Evolutionary conservation across 2,329 filamentous ascomycete genomes (phyloP).

Genomic region (Hymenoscyphus repandus): DNA sequence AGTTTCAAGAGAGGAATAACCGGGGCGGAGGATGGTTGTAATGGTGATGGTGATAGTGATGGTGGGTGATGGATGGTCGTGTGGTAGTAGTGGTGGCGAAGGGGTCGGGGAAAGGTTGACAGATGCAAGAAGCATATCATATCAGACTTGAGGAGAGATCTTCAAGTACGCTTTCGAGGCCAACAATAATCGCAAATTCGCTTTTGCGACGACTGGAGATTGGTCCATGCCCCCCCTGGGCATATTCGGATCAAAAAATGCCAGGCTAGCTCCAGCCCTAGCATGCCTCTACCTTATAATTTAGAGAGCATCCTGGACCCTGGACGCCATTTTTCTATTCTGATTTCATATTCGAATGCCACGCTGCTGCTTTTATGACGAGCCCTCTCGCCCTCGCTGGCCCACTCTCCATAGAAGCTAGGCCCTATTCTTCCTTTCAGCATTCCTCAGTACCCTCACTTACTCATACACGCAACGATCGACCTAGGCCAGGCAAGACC

Average conservation of each 20-base stretch:
- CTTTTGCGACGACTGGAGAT: slow-evolving; percentile 29
- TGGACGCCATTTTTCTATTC: slow-evolving; percentile 26
- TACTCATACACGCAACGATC: too few species aligned
- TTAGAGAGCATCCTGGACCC: slow-evolving; percentile 19
- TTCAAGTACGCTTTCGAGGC: slow-evolving; percentile 19
- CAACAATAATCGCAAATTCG: slow-evolving; percentile 21
- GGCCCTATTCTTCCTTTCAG: too few species aligned
- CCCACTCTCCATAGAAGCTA: background rate
- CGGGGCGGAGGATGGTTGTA: slow-evolving; percentile 7
- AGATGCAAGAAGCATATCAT: slow-evolving; percentile 4
- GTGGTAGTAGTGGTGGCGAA: background rate
- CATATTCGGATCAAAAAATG: slow-evolving; percentile 29
- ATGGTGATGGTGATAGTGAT: slow-evolving; percentile 12
- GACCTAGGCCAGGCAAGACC: too few species aligned
- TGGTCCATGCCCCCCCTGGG: slow-evolving; percentile 19
- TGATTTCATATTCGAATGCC: slow-evolving; percentile 20
- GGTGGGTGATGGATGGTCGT: background rate
- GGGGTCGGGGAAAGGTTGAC: background rate
- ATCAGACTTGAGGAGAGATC: slow-evolving; percentile 14
- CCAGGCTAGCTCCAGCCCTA: slow-evolving; percentile 24
- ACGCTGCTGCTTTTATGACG: slow-evolving; percentile 11
- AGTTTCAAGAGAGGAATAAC: slow-evolving; percentile 2
- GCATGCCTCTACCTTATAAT: slow-evolving; percentile 15
- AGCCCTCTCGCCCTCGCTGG: background rate
- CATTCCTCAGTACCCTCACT: too few species aligned